Base-by-base conservation (phyloP, 768 basidiomycete species). In the Kwoniella dejecticola region DNA sequence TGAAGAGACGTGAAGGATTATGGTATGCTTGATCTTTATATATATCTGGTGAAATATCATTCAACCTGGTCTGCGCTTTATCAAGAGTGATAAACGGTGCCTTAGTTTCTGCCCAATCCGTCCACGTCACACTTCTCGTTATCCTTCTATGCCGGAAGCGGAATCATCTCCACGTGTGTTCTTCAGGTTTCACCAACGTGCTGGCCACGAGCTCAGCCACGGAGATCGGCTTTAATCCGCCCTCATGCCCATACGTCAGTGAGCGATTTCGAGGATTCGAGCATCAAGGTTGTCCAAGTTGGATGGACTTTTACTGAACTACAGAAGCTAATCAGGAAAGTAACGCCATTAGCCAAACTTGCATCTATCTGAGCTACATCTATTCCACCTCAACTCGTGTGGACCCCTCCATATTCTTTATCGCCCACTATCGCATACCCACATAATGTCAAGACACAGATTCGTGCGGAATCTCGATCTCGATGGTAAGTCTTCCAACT, bases 401-500 rank as follows among this genome's bases (percentile, higher is more conserved):
- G 36, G 36, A 38, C 36, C 36, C 8, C 8, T 8, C 36, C n/a
- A n/a, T n/a, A n/a, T n/a, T n/a, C n/a, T n/a, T n/a, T n/a, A n/a
- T n/a, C n/a, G n/a, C n/a, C n/a, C n/a, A n/a, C n/a, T n/a, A n/a
- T n/a, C n/a, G n/a, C n/a, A n/a, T n/a, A n/a, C n/a, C n/a, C 44
- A 21, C 58, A 65, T 55, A 60, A 92, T 97, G 92, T 97, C 95
- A 4, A 84, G 96, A 78, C 96, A 98, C 80, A 87, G 93, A 74
- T 85, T 88, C 79, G 83, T 97, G 66, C 84, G 89, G 65, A 92
- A 93, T 80, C 81, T 98, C 27, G 86, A 96, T 77, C 81, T 96
- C 41, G 82, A 81, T 60, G 81, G 81, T 81, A 45, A 67, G 77
- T 0, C 11, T 30, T 24, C 17, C 1, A 4, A 17, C 50, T 21